phyloP scores from a whole-genome alignment of 2,329 filamentous ascomycete species.

The Aspergillus amoenus region DNA sequence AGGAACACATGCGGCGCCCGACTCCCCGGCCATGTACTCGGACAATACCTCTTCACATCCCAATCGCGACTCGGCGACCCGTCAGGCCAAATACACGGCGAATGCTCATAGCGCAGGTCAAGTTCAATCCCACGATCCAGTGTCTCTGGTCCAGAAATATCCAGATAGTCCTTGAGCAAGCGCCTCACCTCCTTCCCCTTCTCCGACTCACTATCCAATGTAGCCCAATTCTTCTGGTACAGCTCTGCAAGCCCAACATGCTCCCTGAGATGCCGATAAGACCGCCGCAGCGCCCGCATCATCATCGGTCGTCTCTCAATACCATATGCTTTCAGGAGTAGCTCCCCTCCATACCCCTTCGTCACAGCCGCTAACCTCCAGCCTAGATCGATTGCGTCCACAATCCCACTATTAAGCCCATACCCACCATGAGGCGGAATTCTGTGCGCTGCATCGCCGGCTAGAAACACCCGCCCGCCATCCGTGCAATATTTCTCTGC shows the following conservation, averaged over 20 bases:
- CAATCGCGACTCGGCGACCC: not conserved
- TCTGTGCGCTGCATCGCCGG: constrained; percentile 36
- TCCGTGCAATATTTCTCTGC: constrained; percentile 24
- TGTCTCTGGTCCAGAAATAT: constrained; percentile 13
- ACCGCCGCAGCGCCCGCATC: constrained; percentile 26
- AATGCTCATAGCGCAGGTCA: constrained; percentile 21
- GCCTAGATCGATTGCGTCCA: constrained; percentile 36
- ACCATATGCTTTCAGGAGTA: constrained; percentile 29
- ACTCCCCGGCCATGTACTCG: constrained; percentile 31
- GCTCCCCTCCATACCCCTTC: constrained; percentile 23
- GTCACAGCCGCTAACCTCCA: constrained; percentile 35
- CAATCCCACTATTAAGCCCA: constrained; percentile 40
- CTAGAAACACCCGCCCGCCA: constrained; percentile 27
- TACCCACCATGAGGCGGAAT: constrained; percentile 38
- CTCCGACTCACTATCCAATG: not conserved
- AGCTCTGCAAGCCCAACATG: constrained; percentile 9
- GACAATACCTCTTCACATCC: constrained; percentile 18
- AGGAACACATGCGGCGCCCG: constrained; percentile 34
- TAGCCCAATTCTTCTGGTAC: not conserved
- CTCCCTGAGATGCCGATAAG: constrained; percentile 13
- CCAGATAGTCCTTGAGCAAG: not conserved
- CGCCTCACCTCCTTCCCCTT: not conserved
- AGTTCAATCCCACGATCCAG: constrained; percentile 23
- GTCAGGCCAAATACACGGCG: constrained; percentile 17
- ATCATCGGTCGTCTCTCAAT: constrained; percentile 29